phyloP scores from a whole-genome alignment of 352 stramenopile genomes.

The Phytophthora cryptogea region DNA sequence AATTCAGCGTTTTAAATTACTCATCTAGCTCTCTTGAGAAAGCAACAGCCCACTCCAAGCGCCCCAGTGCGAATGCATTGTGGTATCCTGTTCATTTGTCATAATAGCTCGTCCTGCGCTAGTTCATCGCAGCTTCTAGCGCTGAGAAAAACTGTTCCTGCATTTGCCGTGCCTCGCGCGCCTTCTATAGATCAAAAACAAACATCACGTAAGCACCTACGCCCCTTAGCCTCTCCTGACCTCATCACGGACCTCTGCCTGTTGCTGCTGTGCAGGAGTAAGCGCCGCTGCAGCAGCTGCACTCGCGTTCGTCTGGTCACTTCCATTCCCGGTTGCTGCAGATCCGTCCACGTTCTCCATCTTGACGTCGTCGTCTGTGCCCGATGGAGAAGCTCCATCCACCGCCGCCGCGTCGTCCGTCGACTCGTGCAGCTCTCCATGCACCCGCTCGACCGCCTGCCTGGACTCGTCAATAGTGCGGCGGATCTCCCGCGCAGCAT shows the following conservation, averaged over 20 bases:
- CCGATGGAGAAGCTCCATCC: slow-evolving; percentile 16
- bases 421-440: slow-evolving; percentile 61
- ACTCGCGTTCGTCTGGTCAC: slow-evolving; percentile 12
- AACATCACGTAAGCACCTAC: slow-evolving; percentile 6
- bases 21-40: slow-evolving; percentile 6
- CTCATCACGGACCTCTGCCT: slow-evolving; percentile 37
- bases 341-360: slow-evolving; percentile 50
- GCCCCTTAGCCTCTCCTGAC: not conserved
- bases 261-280: slow-evolving; percentile 39
- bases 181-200: slow-evolving; percentile 37
- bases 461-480: slow-evolving; percentile 73
- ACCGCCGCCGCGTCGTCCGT: slow-evolving; percentile 42
- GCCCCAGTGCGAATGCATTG: not conserved
- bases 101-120: not conserved
- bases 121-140: slow-evolving; percentile 54
- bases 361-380: slow-evolving; percentile 47
- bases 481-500: slow-evolving; percentile 75
- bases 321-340: slow-evolving; percentile 6
- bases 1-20: slow-evolving; percentile 43
- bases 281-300: slow-evolving; percentile 9
- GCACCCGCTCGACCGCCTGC: slow-evolving; percentile 60
- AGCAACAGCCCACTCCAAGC: not conserved
- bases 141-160: slow-evolving; percentile 72
- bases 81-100: not conserved
- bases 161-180: slow-evolving; percentile 51